phyloP scores from a whole-genome alignment of 441 rosid species.

The Croton setiger region DNA sequence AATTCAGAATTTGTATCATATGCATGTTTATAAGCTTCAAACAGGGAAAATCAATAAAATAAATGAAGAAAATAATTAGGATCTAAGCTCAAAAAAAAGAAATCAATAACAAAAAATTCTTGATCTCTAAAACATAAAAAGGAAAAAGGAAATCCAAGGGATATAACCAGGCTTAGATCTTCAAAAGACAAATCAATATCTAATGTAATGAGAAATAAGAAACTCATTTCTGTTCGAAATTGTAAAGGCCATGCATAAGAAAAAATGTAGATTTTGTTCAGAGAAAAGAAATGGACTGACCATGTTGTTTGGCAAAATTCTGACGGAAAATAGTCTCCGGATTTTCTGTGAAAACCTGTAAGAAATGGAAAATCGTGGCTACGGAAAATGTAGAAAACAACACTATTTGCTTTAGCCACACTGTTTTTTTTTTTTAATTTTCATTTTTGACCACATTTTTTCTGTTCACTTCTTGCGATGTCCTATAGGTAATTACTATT shows the following conservation, averaged over 20 bases:
- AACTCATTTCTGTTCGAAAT: not conserved
- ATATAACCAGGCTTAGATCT: not conserved
- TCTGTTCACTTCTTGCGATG: not conserved
- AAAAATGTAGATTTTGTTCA: not conserved
- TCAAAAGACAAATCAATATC: not conserved
- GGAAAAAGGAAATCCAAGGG: not conserved
- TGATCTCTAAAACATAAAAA: slow-evolving; percentile 12
- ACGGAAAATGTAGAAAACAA: not conserved
- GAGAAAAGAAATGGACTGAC: slow-evolving; percentile 19
- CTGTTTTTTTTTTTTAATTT: not conserved
- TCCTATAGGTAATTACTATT: no score
- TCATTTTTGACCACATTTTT: not conserved
- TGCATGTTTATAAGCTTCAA: not conserved
- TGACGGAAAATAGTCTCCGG: not conserved
- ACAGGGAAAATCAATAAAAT: not conserved
- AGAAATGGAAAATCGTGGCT: not conserved
- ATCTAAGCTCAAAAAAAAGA: slow-evolving; percentile 1
- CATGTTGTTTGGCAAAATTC: slow-evolving; percentile 26
- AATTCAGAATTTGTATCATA: not conserved
- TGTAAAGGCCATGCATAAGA: not conserved
- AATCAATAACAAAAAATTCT: not conserved
- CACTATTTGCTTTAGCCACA: not conserved
- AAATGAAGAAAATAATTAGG: not conserved
- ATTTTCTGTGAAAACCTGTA: not conserved
- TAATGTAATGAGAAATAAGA: not conserved